Conservation (phyloP, 2,329 filamentous ascomycete species). For the Verticillium longisporum region DNA sequence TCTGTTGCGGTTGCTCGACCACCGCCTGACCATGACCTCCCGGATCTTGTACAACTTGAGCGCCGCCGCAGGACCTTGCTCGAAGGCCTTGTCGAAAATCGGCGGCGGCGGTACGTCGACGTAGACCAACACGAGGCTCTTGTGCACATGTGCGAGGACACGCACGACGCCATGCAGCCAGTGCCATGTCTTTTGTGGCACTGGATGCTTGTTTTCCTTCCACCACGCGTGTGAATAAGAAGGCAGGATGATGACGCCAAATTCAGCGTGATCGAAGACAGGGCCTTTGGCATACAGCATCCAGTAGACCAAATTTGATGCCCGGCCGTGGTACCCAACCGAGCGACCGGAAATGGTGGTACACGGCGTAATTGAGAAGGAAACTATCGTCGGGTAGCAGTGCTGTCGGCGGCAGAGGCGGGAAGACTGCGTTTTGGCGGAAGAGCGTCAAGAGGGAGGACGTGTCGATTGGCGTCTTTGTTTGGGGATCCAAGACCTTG, state of each 20-base stretch:
- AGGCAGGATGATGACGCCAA: slow-evolving; percentile 77
- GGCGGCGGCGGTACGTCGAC: slow-evolving; percentile 78
- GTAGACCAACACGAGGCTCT: slow-evolving; percentile 83
- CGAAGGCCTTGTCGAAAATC: slow-evolving; percentile 33
- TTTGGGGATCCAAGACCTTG: slow-evolving; percentile 46
- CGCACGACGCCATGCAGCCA: slow-evolving; percentile 87
- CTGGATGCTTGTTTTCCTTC: slow-evolving; percentile 47
- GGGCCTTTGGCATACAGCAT: slow-evolving; percentile 91
- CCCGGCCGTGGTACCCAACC: slow-evolving; percentile 92
- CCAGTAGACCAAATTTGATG: slow-evolving; percentile 92
- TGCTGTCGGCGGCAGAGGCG: slow-evolving; percentile 37
- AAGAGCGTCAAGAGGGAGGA: slow-evolving; percentile 59
- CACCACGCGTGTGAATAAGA: slow-evolving; percentile 73
- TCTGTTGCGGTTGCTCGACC: slow-evolving; percentile 73
- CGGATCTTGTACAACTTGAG: slow-evolving; percentile 68
- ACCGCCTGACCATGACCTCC: slow-evolving; percentile 75
- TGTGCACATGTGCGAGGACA: slow-evolving; percentile 82
- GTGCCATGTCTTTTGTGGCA: slow-evolving; percentile 57
- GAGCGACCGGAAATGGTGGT: slow-evolving; percentile 91
- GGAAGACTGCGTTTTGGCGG: slow-evolving; percentile 63
- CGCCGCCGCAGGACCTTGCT: slow-evolving; percentile 52
- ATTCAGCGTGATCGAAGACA: slow-evolving; percentile 92
- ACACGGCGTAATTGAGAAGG: slow-evolving; percentile 78
- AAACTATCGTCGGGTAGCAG: slow-evolving; percentile 76
- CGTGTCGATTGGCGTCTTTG: slow-evolving; percentile 38